A percentile compares a stretch with the other conserved stretches of the same genome.
phyloP scores from a whole-genome alignment of 257 asterid genomes.

The Leptodermis oblonga region DNA sequence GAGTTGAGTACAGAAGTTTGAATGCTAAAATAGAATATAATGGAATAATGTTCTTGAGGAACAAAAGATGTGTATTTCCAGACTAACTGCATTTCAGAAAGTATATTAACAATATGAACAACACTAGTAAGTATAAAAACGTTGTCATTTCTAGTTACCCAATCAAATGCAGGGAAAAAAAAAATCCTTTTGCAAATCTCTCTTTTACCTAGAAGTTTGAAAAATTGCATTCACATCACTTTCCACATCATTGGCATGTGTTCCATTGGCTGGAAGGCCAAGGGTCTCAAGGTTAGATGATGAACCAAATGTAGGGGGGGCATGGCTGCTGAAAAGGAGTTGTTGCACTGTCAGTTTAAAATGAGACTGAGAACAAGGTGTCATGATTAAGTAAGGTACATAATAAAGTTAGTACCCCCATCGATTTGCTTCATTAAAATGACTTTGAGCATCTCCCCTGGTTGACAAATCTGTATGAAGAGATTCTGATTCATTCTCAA shows the following conservation, averaged over 20 bases:
- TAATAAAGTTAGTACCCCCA: constrained; percentile 14
- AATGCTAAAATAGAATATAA: background rate
- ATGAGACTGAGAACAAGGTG: background rate
- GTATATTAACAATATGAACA: background rate
- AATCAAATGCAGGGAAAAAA: background rate
- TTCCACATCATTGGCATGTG: constrained; percentile 25
- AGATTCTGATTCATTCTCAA: constrained; percentile 28
- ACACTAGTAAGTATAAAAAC: background rate
- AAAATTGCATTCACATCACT: constrained; percentile 29
- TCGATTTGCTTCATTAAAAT: constrained; percentile 17
- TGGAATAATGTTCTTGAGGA: background rate
- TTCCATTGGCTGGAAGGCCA: constrained; percentile 26
- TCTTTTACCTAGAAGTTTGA: constrained; percentile 30
- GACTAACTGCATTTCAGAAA: background rate
- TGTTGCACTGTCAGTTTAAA: background rate
- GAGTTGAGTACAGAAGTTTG: background rate
- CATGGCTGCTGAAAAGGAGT: constrained; percentile 29
- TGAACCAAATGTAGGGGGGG: constrained; percentile 57
- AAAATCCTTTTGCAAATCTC: background rate
- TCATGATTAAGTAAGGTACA: background rate
- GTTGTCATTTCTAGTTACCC: background rate
- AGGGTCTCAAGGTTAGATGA: constrained; percentile 42
- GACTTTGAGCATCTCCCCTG: constrained; percentile 37
- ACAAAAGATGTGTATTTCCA: background rate
- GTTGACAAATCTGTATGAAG: constrained; percentile 19